Evolutionary conservation across 2,329 filamentous ascomycete genomes (phyloP).

Genomic region (Dactylellina drechsleri): DNA sequence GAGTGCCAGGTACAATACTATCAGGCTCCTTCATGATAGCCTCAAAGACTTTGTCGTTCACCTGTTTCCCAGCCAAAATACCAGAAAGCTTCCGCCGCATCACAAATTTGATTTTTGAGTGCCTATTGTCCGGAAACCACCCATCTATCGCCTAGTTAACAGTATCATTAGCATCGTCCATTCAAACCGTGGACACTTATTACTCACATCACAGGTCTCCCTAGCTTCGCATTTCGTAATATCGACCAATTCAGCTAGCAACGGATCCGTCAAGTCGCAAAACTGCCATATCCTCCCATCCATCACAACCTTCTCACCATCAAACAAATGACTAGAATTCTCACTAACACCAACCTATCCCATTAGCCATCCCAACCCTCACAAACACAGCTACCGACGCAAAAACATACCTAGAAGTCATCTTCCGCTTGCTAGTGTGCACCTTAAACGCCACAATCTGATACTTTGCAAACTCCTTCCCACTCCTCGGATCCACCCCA

Average conservation of each 20-base stretch:
- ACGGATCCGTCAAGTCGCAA: conserved; percentile 86
- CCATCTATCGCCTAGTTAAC: conserved; percentile 68
- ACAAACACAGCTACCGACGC: background rate
- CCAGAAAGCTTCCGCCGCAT: conserved; percentile 84
- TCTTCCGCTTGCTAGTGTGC: conserved; percentile 60
- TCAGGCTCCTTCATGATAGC: conserved; percentile 63
- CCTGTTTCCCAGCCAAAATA: conserved; percentile 63
- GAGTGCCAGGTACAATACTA: conserved; percentile 60
- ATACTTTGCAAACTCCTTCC: conserved; percentile 80
- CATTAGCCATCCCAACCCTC: background rate
- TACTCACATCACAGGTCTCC: conserved; percentile 55
- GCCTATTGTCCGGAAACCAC: conserved; percentile 84
- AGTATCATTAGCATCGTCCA: background rate
- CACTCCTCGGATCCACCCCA: conserved; percentile 83
- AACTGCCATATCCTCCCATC: conserved; percentile 95
- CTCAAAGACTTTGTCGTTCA: conserved; percentile 65
- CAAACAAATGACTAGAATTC: conserved; percentile 39
- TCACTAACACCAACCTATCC: conserved; percentile 3
- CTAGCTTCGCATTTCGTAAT: conserved; percentile 66
- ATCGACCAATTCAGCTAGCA: conserved; percentile 74
- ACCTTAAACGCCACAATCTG: conserved; percentile 91
- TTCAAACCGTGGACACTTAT: too few relatives aligned
- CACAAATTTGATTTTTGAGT: conserved; percentile 83
- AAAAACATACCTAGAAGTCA: conserved; percentile 21
- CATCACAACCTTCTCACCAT: conserved; percentile 60